Evolutionary conservation across 2,329 filamentous ascomycete genomes (phyloP), one percentile per base, ranked within the genome.

Genomic region (Mycosphaerella sp.): DNA sequence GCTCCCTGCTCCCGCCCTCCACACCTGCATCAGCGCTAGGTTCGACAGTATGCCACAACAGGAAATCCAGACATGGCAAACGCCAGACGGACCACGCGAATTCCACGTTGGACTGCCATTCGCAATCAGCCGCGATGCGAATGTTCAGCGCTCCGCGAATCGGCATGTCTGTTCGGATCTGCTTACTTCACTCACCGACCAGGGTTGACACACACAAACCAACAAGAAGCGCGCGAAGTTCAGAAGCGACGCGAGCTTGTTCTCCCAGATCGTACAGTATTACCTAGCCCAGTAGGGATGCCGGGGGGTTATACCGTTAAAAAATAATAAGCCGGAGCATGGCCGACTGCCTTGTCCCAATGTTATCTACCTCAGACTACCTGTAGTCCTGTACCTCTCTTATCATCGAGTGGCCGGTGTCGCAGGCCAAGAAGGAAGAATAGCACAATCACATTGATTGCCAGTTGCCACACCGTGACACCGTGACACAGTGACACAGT

Each of bases 171-270:
- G 9, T 26, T 29, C 21, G 4, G 5, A 38, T 50, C 48, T 44
- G 38, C 31, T 50, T 54, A 46, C 47, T 49, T 55, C 52, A 51
- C 42, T 46, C 29, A 26, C 42, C 23, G 8, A 36, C 29, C 32
- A 36, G 32, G 32, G 14, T 48, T 54, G 52, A 54, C 40, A 44
- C 45, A 50, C 26, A 14, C 32, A 29, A 34, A 21, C 42, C 12
- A 31, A 43, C 34, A 36, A 17, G 14, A 45, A 21, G 34, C 34
- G 32, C 29, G 14, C 14, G 14, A 17, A 17, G 14, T 17, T 17
- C 14, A 17, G 14, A 17, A 17, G 14, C 14, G 14, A 17, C 14
- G 14, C 14, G 14, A 36, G 26, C 14, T 14, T 47, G 29, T 11
- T 21, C 14, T 17, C 14, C 14, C 23, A 39, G 32, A 48, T 44